phyloP scores from a whole-genome alignment of 1,284 basidiomycete genomes.

The Exobasidium cylindrosporum region DNA sequence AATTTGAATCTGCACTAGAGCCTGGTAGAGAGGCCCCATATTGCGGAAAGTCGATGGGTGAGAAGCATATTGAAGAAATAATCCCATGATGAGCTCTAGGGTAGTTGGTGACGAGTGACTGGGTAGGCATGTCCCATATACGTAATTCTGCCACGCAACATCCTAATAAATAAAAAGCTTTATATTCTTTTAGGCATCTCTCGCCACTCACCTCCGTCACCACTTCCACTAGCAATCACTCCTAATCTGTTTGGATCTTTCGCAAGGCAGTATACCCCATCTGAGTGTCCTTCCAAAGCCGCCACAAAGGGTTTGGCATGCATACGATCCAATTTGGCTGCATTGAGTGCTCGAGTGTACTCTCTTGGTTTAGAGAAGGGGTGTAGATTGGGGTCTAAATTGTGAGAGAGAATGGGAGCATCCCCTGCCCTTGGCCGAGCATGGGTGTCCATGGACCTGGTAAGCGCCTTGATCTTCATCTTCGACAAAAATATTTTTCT shows the following conservation, averaged over 20 bases:
- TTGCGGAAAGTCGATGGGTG: slow-evolving; percentile 60
- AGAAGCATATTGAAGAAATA: slow-evolving; percentile 71
- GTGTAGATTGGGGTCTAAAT: slow-evolving; percentile 88
- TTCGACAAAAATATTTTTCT: neutral
- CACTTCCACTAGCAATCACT: slow-evolving; percentile 85
- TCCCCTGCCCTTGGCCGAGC: slow-evolving; percentile 66
- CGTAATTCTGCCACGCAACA: slow-evolving; percentile 67
- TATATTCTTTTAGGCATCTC: too few species aligned
- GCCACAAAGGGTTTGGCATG: slow-evolving; percentile 95
- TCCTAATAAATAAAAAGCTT: neutral
- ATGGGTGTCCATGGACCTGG: slow-evolving; percentile 75
- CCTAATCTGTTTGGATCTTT: slow-evolving; percentile 75
- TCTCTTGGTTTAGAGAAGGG: slow-evolving; percentile 90
- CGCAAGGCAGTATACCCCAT: slow-evolving; percentile 86
- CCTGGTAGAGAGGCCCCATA: slow-evolving; percentile 19
- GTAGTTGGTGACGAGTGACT: slow-evolving; percentile 68
- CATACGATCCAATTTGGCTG: slow-evolving; percentile 92
- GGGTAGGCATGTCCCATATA: slow-evolving; percentile 76
- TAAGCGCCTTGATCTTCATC: slow-evolving; percentile 79
- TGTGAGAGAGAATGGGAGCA: slow-evolving; percentile 81
- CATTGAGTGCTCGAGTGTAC: slow-evolving; percentile 88
- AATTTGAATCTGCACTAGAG: slow-evolving; percentile 32
- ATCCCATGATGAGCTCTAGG: slow-evolving; percentile 86
- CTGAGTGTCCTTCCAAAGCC: slow-evolving; percentile 84
- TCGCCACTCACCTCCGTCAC: slow-evolving; percentile 66